Conservation (phyloP, 2,329 filamentous ascomycete species). For the Paraphoma chrysanthemicola region DNA sequence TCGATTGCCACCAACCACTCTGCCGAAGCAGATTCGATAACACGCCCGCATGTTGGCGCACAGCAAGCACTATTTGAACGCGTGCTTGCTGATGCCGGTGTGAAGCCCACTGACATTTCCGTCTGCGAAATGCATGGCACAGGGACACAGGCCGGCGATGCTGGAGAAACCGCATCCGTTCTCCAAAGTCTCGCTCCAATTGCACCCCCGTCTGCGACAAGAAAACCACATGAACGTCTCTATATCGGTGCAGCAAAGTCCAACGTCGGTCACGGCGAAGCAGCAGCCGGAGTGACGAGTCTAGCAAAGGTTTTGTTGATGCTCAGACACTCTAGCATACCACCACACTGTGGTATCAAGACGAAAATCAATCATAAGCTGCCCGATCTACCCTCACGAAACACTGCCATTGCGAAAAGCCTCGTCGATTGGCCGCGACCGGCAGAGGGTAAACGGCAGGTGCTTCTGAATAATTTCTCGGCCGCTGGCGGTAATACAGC, state of each 20-base stretch:
- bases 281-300: no score
- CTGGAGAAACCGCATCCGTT: constrained; percentile 32
- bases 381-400: constrained; percentile 65
- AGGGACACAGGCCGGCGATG: constrained; percentile 40
- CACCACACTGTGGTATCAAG: no score
- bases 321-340: no score
- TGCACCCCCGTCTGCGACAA: no score
- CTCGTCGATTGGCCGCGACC: constrained; percentile 48
- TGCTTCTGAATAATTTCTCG: constrained; percentile 53
- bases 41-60: constrained; percentile 30
- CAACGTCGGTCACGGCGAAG: no score
- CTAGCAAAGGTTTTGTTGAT: no score
- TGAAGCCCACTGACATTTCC: constrained; percentile 41
- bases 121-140: constrained; percentile 45
- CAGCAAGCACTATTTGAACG: constrained; percentile 24
- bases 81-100: constrained; percentile 39
- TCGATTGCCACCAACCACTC: constrained; percentile 42
- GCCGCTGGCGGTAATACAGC: constrained; percentile 71
- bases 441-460: constrained; percentile 47
- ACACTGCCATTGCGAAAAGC: constrained; percentile 65
- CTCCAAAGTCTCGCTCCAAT: constrained; percentile 43
- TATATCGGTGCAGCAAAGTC: no score
- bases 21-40: constrained; percentile 42
- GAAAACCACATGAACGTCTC: no score
- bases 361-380: constrained; percentile 66